Evolutionary conservation across 805 yeast species (phyloP), one percentile per base, ranked within the genome.

Genomic region (Wickerhamia fluorescens): DNA sequence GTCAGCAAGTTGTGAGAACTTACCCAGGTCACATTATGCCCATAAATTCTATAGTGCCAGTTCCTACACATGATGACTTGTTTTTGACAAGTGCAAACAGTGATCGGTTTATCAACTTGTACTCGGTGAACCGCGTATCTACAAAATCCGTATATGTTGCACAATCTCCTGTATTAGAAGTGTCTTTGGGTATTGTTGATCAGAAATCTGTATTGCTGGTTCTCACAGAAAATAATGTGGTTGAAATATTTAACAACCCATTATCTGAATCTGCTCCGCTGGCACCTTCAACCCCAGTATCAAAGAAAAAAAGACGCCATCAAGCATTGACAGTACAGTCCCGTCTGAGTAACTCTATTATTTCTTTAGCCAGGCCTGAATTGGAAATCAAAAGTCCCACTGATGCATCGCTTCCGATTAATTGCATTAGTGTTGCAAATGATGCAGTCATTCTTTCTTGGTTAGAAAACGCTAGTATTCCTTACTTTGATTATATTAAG

Each of bases 11-110:
- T 2, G 53, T 68, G 11, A 63, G 61, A 40, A 66, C 76, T 2
- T 75, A 73, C 47, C 86, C 94, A 2, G 94, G 89, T 16, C 94
- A 85, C 48, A 73, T 83, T 17, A 69, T 82, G 12, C 78, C 86
- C 4, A 68, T 85, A 23, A 66, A 63, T 41, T 53, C 73, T 8
- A 53, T 78, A 7, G 33, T 67, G 20, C 56, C 68, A 5, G 47
- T 66, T 4, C 36, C 51, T 12, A 36, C 45, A 6, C 47, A 52
- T 19, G 51, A 55, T 6, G 68, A 69, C 26, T 59, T 57, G 25
- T 74, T 86, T 42, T 52, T 83, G 24, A 78, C 92, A 1, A 70
- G 80, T 29, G 94, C 96, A 2, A 61, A 62, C 20, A 78, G 78
- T 36, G 97, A 88, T 52, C 70, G 96, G 41, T 86, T 84, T 51